Conservation (phyloP, 495 filamentous ascomycete species). For the Hyaloscypha variabilis region DNA sequence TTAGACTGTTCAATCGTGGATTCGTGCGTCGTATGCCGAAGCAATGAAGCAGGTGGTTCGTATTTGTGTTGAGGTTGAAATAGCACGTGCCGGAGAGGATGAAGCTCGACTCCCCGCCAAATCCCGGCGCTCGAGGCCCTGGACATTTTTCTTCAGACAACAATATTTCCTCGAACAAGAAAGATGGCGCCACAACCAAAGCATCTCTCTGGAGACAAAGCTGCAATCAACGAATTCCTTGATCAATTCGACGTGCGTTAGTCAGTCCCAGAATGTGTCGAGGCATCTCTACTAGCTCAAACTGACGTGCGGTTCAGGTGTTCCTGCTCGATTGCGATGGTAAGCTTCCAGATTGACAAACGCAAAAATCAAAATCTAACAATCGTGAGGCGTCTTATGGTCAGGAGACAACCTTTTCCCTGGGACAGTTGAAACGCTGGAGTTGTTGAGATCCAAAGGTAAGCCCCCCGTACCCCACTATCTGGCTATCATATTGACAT, state of each 20-base stretch:
- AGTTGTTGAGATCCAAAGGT: slow-evolving; percentile 81
- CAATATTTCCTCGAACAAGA: neutral
- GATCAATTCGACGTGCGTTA: slow-evolving; percentile 85
- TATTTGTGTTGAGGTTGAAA: neutral
- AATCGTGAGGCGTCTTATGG: slow-evolving; percentile 85
- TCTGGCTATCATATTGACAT: slow-evolving; percentile 1
- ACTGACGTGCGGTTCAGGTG: slow-evolving; percentile 53
- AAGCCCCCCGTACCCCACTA: slow-evolving; percentile 12
- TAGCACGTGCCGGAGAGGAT: neutral
- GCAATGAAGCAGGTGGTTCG: too few species aligned
- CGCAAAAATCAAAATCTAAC: neutral
- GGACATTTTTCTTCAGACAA: neutral
- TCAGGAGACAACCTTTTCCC: slow-evolving; percentile 89
- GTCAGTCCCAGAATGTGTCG: slow-evolving; percentile 10
- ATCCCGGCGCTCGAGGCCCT: neutral
- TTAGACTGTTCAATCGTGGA: too few species aligned
- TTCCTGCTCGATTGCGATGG: slow-evolving; percentile 98
- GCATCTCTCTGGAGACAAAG: slow-evolving; percentile 79
- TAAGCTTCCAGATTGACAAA: slow-evolving; percentile 40
- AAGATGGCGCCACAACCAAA: slow-evolving; percentile 48
- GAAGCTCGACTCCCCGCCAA: neutral
- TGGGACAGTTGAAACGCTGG: slow-evolving; percentile 79
- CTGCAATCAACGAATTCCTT: slow-evolving; percentile 77
- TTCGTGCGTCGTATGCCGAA: too few species aligned
- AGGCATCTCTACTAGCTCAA: neutral